Conservation (phyloP, 352 stramenopile species). For the Phytophthora meadii region DNA sequence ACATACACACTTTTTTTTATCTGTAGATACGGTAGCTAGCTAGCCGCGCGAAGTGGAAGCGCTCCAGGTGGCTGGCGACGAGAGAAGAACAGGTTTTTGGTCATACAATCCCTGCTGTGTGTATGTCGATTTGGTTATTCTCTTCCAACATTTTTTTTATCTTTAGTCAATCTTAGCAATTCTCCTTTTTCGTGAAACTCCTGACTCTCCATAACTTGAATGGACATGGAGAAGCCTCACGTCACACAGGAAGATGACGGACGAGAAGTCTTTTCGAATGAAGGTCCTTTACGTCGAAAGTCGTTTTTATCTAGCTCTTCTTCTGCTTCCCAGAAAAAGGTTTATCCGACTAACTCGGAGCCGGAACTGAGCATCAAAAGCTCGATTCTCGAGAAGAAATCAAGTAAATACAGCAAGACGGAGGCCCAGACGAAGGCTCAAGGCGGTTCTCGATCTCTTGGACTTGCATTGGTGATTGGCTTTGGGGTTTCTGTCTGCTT, state of each 20-base stretch:
- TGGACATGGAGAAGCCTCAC: too few relatives aligned
- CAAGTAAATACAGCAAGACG: too few relatives aligned
- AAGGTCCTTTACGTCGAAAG: conserved; percentile 12
- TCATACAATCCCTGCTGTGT: conserved; percentile 30
- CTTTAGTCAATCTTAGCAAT: too few relatives aligned
- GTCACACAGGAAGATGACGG: conserved; percentile 2
- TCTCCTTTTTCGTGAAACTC: background rate
- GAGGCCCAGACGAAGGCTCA: too few relatives aligned
- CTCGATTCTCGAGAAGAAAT: too few relatives aligned
- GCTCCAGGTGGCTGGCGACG: conserved; percentile 15
- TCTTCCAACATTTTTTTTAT: too few relatives aligned
- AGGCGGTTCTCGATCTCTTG: too few relatives aligned
- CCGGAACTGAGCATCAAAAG: too few relatives aligned
- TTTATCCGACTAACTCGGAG: background rate
- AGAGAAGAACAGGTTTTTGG: conserved; percentile 25
- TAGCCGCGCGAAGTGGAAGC: conserved; percentile 23
- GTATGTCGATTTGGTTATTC: conserved; percentile 10
- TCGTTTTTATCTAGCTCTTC: background rate
- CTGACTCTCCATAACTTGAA: too few relatives aligned
- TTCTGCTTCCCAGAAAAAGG: conserved; percentile 2
- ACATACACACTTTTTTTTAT: conserved; percentile 37
- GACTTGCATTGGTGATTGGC: background rate
- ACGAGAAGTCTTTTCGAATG: conserved; percentile 9
- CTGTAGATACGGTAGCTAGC: conserved; percentile 36
- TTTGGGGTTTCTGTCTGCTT: conserved; percentile 13